phyloP scores from a whole-genome alignment of 139 green algal species.

The Pleodorina starrii region DNA sequence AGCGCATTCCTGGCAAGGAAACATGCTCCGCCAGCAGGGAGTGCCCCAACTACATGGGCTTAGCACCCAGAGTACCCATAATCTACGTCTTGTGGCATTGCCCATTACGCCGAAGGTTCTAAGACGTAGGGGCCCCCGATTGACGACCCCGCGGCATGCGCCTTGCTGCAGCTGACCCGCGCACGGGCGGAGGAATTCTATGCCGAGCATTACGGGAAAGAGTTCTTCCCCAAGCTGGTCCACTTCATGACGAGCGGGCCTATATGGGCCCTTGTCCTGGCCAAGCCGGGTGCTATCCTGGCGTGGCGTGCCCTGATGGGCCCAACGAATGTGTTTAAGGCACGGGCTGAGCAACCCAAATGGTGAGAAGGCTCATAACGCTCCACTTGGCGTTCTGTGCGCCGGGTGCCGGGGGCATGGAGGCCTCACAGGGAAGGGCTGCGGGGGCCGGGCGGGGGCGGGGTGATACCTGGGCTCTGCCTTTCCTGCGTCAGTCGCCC shows the following conservation, averaged over 20 bases:
- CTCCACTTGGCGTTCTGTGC: too few relatives aligned
- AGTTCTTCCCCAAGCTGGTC: constrained; percentile 81
- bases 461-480: too few relatives aligned
- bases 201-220: constrained; percentile 84
- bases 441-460: too few relatives aligned
- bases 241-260: constrained; percentile 88
- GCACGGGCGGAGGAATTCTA: constrained; percentile 85
- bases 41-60: too few relatives aligned
- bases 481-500: too few relatives aligned
- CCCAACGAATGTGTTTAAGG: constrained; percentile 80
- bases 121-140: neutral
- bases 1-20: neutral
- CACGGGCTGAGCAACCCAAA: constrained; percentile 67
- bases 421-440: too few relatives aligned
- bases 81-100: too few relatives aligned
- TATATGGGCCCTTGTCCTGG: constrained; percentile 79
- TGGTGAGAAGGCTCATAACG: too few relatives aligned
- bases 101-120: neutral
- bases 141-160: constrained; percentile 24
- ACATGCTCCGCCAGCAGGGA: neutral
- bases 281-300: constrained; percentile 75
- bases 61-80: too few relatives aligned
- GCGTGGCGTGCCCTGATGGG: constrained; percentile 85
- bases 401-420: too few relatives aligned
- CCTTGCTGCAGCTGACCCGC: constrained; percentile 67